Conservation (phyloP, 2,329 filamentous ascomycete genomes). For the Magnaporthiopsis incrustans region DNA sequence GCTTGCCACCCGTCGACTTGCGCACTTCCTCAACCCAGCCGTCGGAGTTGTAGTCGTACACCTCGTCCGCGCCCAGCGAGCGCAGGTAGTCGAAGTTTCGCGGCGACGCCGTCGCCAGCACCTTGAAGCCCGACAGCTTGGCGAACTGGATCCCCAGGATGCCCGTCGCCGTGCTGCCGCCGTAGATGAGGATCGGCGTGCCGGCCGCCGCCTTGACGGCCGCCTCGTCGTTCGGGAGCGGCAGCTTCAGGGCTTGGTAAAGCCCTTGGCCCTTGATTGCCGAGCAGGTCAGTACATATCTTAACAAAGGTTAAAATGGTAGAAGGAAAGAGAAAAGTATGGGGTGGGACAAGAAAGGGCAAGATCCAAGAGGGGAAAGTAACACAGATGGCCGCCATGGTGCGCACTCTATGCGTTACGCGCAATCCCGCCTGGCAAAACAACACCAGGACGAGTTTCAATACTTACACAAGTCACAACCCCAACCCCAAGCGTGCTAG, state of each 20-base stretch:
- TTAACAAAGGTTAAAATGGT: too few relatives aligned
- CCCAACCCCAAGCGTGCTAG: slow-evolving; percentile 32
- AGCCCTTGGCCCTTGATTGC: slow-evolving; percentile 34
- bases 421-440: too few relatives aligned
- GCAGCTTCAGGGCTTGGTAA: slow-evolving; percentile 35
- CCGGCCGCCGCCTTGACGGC: slow-evolving; percentile 18
- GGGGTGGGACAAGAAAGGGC: too few relatives aligned
- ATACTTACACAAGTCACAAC: slow-evolving; percentile 29
- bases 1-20: slow-evolving; percentile 15
- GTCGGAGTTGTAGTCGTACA: slow-evolving; percentile 35
- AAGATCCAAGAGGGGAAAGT: not conserved
- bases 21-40: slow-evolving; percentile 16
- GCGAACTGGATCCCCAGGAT: slow-evolving; percentile 41
- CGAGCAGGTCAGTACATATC: not conserved
- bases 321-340: too few relatives aligned
- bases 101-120: slow-evolving; percentile 30
- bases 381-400: not conserved
- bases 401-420: too few relatives aligned
- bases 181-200: slow-evolving; percentile 35
- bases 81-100: slow-evolving; percentile 30
- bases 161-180: slow-evolving; percentile 46
- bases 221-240: slow-evolving; percentile 21
- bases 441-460: not conserved
- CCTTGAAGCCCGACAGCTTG: slow-evolving; percentile 30
- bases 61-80: slow-evolving; percentile 34